These are phyloP conservation scores for Fraxinus angustifolia DNA, from an alignment of 305 asterid genomes.

Conservation along the genomic window DNA sequence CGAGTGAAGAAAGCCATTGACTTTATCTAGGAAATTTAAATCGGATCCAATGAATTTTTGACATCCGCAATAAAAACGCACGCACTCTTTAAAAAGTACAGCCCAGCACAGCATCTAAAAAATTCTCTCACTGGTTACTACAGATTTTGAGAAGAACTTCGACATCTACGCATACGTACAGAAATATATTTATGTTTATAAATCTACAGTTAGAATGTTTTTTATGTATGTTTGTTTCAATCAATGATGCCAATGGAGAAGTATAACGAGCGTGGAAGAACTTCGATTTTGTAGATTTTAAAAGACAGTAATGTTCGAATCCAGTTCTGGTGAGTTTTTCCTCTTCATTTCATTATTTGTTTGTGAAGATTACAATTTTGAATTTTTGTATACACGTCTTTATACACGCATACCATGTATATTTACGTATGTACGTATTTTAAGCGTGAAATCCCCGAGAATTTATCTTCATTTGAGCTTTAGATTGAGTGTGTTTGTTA, in stretches of 20 bases:
- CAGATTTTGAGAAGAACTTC: constrained; percentile 14
- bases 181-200: neutral
- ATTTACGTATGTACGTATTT: constrained; percentile 12
- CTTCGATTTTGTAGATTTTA: constrained; percentile 25
- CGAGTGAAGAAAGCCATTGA: constrained; percentile 23
- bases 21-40: constrained; percentile 28
- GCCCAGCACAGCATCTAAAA: neutral
- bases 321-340: constrained; percentile 24
- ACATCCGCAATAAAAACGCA: constrained; percentile 50
- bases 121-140: constrained; percentile 35
- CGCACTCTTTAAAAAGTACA: constrained; percentile 1
- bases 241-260: constrained; percentile 5
- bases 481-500: constrained; percentile 31
- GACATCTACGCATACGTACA: constrained; percentile 16
- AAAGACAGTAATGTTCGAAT: constrained; percentile 21
- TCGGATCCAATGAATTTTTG: constrained; percentile 43
- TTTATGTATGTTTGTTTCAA: neutral
- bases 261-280: neutral
- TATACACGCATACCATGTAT: neutral
- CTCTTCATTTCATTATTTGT: neutral
- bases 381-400: neutral
- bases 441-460: constrained; percentile 14
- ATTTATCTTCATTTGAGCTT: constrained; percentile 22
- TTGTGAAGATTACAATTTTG: neutral
- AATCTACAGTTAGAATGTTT: neutral